A percentile compares a stretch with the other conserved stretches of the same genome.
These are phyloP conservation scores for Pseudogymnoascus sp. DNA, from an alignment of 2,329 filamentous ascomycete genomes.

Conservation along the genomic window DNA sequence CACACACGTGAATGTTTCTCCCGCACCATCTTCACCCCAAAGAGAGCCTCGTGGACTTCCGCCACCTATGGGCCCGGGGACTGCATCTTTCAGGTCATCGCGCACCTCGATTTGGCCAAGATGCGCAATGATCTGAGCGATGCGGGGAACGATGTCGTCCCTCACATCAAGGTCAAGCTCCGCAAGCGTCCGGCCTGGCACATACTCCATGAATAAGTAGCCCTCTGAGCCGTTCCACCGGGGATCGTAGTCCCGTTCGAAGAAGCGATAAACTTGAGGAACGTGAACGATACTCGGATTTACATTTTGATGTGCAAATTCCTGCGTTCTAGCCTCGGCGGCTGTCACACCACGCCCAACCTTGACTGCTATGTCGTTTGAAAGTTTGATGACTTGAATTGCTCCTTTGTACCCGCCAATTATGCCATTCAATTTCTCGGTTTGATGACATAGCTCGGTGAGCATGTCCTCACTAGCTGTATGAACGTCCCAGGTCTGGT, in stretches of 20 bases:
- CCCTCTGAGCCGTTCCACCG: constrained; percentile 13
- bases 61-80: constrained; percentile 22
- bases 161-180: constrained; percentile 18
- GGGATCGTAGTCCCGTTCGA: constrained; percentile 14
- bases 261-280: constrained; percentile 22
- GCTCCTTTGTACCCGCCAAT: constrained; percentile 13
- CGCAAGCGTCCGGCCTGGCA: constrained; percentile 20
- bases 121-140: constrained; percentile 20
- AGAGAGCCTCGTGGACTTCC: constrained; percentile 20
- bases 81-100: background rate
- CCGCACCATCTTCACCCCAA: constrained; percentile 21
- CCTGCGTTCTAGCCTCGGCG: constrained; percentile 22
- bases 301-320: constrained; percentile 20
- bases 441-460: constrained; percentile 14
- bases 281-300: constrained; percentile 22
- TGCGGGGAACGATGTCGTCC: constrained; percentile 16
- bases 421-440: constrained; percentile 13
- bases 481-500: constrained; percentile 12
- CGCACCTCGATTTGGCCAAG: constrained; percentile 16
- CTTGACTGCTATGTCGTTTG: constrained; percentile 20
- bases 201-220: constrained; percentile 28
- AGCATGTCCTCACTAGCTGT: constrained; percentile 17
- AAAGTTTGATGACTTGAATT: constrained; percentile 15
- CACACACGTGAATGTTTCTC: background rate
- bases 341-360: constrained; percentile 19